phyloP scores from a whole-genome alignment of 371 early-diverging fungal genomes.

The Mucor indicus region DNA sequence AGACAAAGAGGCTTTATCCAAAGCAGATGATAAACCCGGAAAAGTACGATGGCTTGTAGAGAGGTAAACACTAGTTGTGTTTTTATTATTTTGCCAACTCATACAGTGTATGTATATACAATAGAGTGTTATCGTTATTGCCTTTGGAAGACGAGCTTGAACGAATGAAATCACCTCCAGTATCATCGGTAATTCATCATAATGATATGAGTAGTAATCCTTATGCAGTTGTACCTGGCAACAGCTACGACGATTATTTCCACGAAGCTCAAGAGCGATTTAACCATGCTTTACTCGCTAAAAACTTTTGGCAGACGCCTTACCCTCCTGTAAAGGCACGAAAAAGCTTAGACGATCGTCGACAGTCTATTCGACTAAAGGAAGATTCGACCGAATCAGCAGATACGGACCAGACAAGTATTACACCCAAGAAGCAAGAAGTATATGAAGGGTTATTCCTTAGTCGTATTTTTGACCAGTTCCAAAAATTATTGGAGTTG shows the following conservation, averaged over 20 bases:
- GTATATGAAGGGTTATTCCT: conserved; percentile 46
- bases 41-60: conserved; percentile 51
- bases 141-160: conserved; percentile 50
- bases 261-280: conserved; percentile 50
- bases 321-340: conserved; percentile 44
- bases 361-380: conserved; percentile 34
- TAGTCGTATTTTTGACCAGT: conserved; percentile 43
- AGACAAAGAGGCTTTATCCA: conserved; percentile 4
- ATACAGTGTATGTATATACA: neutral
- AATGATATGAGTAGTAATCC: conserved; percentile 7
- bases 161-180: conserved; percentile 41
- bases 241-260: conserved; percentile 51
- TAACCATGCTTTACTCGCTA: conserved; percentile 43
- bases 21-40: conserved; percentile 35
- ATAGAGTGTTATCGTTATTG: conserved; percentile 40
- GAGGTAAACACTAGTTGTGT: conserved; percentile 22
- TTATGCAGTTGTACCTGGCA: conserved; percentile 39
- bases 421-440: conserved; percentile 17
- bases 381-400: neutral
- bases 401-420: conserved; percentile 18
- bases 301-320: conserved; percentile 46
- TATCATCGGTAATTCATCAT: conserved; percentile 31
- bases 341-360: conserved; percentile 37
- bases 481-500: conserved; percentile 39
- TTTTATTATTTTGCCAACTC: too few species aligned